Base-by-base conservation (phyloP, 495 filamentous ascomycete species). In the Trichoderma parareesei region DNA sequence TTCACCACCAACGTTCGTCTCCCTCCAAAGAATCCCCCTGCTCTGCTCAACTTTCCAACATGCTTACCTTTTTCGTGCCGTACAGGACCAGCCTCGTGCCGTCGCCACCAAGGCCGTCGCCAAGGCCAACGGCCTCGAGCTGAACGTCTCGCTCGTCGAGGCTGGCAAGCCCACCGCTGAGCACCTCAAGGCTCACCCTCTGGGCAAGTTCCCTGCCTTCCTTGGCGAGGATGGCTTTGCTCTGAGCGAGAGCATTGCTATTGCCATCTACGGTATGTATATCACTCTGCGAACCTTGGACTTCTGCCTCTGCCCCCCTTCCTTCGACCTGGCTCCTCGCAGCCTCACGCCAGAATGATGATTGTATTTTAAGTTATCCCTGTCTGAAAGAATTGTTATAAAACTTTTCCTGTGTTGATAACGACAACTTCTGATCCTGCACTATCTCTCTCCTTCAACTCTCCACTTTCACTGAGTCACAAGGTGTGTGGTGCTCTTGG, bases 191-290 rank as follows among this genome's bases (percentile, higher is more conserved):
- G 71, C 89, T 78, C 93, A 93, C 81, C 85, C 88, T 71, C 88
- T 97, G 64, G 90, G 90, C 79, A 92, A 90, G 83, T 79, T 97
- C 71, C 94, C 94, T 64, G 88, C 92, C 69, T 98, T 99, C 77
- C 87, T 91, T 69, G 93, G 93, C 70, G 83, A 85, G 70, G 94
- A 99, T 81, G 94, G 94, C 75, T 99, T 88, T 79, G 82, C 83
- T 68, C 86, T 99, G 62, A 85, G 83, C 65, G 94, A 99, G 87
- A 84, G 75, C 76, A 93, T 98, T 69, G 94, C 94, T 75, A 94
- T 99, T 70, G 90, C 92, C 71, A 89, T 99, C 82, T 99, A 98
- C 80, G 80, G 94, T 98, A 90, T 69, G 94, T 57, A 11, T 67
- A 57, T 67, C 63, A 64, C 63, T 35, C 37, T 8, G 35, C 20